These are phyloP conservation scores for Fusarium cyanostomum DNA, from an alignment of 2,329 filamentous ascomycete species.

Conservation along the genomic window DNA sequence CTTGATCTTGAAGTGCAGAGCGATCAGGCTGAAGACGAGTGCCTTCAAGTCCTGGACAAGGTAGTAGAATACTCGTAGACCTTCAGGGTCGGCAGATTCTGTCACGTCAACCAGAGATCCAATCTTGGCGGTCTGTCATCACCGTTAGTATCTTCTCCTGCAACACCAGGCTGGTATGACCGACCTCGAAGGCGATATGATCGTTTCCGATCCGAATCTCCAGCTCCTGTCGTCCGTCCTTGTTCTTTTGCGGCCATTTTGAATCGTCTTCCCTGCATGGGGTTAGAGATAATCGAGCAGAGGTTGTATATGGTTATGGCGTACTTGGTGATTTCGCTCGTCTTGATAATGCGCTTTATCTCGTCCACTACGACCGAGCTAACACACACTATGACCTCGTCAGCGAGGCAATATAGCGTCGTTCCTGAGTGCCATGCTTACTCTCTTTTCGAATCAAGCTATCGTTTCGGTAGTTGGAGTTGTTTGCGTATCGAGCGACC, in stretches of 20 bases:
- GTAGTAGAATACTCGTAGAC: conserved; percentile 97
- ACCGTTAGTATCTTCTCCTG: conserved; percentile 20
- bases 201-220: conserved; percentile 94
- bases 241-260: conserved; percentile 99
- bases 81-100: conserved; percentile 94
- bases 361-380: conserved; percentile 90
- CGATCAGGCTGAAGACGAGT: conserved; percentile 94
- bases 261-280: conserved; percentile 86
- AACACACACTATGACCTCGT: conserved; percentile 81
- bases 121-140: conserved; percentile 88
- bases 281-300: conserved; percentile 25
- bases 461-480: conserved; percentile 99
- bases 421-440: conserved; percentile 58
- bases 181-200: conserved; percentile 96
- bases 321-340: conserved; percentile 97
- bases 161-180: conserved; percentile 32
- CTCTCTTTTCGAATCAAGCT: conserved; percentile 99
- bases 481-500: conserved; percentile 96
- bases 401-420: neutral
- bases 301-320: conserved; percentile 29
- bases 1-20: conserved; percentile 96
- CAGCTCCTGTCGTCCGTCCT: conserved; percentile 95
- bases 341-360: conserved; percentile 96
- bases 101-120: conserved; percentile 96
- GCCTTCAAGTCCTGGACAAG: conserved; percentile 97